Base-by-base conservation (phyloP, 1,284 basidiomycete genomes). In the Sporisorium exsertum region DNA sequence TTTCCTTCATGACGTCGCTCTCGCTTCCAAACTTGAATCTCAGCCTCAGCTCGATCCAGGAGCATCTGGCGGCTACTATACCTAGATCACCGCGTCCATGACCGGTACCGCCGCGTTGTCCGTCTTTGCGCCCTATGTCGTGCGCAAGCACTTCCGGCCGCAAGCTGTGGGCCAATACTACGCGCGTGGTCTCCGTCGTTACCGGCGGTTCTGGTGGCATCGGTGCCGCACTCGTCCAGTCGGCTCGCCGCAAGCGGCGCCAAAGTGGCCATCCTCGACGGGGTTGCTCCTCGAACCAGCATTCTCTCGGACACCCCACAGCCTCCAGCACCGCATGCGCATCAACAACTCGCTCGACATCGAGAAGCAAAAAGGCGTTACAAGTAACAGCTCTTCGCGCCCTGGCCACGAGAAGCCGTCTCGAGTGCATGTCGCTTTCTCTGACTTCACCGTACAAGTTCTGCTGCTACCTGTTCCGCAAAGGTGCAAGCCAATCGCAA, bases 201-300 rank as follows among this genome's bases (percentile, higher is more conserved):
- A 85, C 84, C 18, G 84, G 84, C n/a, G 84, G 83, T 3, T 73
- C 81, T 2, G 77, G 81, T 20, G 84, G 84, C 12, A 84, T 85
- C 60, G 84, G 84, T 35, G 79, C 74, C 52, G 71, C 75, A 27
- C 59, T 80, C 22, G 84, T 84, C 13, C 64, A 81, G 63, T n/a
- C 50, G 65, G 18, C 61, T 77, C 26, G 40, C 70, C 16, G 67
- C 52, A 27, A 77, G 43, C 40, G 77, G 66, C 52, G 73, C 81
- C 46, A 78, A 77, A 22, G 73, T 85, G n/a, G 84, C 83, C 47
- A 82, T 85, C 47, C 64, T 85, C 32, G 84, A 85, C 68, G 64
- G 84, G 43, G 72, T 63, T 13, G 51, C 58, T 13, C 84, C 84
- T 2, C 61, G 53, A 9, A 61, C 73, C 3, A 15, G 4, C n/a